Percentiles rank a stretch among this genome's conserved stretches.
Conservation (phyloP, 345 rosid genomes). For the Draba incana region DNA sequence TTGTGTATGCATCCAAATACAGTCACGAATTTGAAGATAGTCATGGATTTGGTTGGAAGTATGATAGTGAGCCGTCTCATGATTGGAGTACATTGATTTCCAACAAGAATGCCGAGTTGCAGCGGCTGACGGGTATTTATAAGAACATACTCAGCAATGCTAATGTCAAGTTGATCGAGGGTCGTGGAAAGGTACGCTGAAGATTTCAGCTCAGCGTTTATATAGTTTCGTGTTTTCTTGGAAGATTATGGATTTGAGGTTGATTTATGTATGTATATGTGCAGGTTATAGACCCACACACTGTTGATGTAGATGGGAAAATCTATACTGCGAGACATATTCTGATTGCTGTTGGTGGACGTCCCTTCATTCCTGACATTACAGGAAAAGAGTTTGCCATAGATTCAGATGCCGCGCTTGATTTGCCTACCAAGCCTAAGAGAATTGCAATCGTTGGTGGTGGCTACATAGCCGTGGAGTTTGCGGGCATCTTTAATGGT, state of each 20-base stretch:
- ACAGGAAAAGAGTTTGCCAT: constrained; percentile 83
- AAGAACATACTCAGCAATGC: constrained; percentile 74
- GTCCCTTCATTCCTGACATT: constrained; percentile 88
- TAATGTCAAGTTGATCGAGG: constrained; percentile 76
- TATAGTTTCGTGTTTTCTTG: neutral
- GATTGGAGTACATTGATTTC: constrained; percentile 95
- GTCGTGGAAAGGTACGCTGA: constrained; percentile 85
- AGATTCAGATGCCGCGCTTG: constrained; percentile 97
- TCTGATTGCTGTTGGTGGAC: constrained; percentile 87
- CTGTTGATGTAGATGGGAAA: constrained; percentile 87
- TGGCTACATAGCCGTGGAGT: constrained; percentile 88
- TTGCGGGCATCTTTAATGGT: constrained; percentile 91
- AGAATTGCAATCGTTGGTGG: constrained; percentile 91
- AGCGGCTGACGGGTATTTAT: constrained; percentile 85
- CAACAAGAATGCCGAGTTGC: constrained; percentile 92
- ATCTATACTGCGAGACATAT: constrained; percentile 69
- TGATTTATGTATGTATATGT: constrained; percentile 8
- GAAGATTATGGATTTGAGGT: constrained; percentile 15
- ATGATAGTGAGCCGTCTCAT: constrained; percentile 75
- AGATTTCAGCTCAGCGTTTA: neutral
- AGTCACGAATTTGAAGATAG: constrained; percentile 94
- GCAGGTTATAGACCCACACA: constrained; percentile 85
- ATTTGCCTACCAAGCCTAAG: constrained; percentile 81
- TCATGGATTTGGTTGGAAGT: constrained; percentile 87
- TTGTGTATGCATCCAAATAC: constrained; percentile 87